These are phyloP conservation scores for Neurospora tetrasperma DNA, from an alignment of 495 filamentous ascomycete genomes.

Conservation along the genomic window DNA sequence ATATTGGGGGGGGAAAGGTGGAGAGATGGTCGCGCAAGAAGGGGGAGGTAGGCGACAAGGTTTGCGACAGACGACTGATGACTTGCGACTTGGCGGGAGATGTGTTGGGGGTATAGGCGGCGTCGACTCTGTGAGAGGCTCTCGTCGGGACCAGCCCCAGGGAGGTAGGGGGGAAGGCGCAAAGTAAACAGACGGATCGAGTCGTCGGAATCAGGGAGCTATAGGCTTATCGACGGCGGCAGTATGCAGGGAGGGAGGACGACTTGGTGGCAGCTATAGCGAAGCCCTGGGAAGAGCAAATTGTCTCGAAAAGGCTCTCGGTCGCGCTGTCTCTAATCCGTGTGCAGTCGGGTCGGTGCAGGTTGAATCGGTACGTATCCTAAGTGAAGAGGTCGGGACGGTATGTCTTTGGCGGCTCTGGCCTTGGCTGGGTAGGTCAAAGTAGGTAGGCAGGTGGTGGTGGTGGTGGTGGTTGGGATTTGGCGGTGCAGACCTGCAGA, in stretches of 20 bases:
- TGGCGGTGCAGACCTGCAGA: slow-evolving; percentile 1
- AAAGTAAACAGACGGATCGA: not conserved
- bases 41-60: not conserved
- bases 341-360: slow-evolving; percentile 1
- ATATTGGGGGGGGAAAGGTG: not conserved
- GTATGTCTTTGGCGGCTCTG: not conserved
- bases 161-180: not conserved
- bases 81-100: not conserved
- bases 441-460: not conserved
- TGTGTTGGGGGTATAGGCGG: not conserved
- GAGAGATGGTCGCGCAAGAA: not conserved
- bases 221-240: not conserved
- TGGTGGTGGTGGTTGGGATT: not conserved
- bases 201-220: not conserved
- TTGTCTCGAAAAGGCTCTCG: not conserved
- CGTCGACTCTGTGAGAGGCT: not conserved
- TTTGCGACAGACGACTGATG: not conserved
- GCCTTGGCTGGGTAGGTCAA: not conserved
- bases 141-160: not conserved
- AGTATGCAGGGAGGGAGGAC: not conserved
- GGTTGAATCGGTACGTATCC: not conserved
- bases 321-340: not conserved
- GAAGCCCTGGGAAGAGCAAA: not conserved
- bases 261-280: not conserved
- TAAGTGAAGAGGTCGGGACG: not conserved